Conservation (phyloP, 2,329 filamentous ascomycete genomes). For the Sclerotinia minor region DNA sequence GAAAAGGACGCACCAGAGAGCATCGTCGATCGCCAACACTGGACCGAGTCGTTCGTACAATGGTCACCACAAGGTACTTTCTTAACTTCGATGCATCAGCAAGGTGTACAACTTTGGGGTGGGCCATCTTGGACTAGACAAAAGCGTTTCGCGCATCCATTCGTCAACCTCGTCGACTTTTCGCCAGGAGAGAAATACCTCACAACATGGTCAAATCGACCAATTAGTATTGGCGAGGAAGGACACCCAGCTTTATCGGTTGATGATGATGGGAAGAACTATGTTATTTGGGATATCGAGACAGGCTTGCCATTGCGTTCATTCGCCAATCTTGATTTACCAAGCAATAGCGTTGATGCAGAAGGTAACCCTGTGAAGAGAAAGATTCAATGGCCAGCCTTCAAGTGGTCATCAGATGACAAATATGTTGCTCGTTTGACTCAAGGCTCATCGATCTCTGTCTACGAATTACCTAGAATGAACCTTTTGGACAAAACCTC, state of each 20-base stretch:
- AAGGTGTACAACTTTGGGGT: constrained; percentile 97
- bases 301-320: constrained; percentile 88
- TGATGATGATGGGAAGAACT: constrained; percentile 98
- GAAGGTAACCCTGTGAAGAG: constrained; percentile 72
- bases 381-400: constrained; percentile 96
- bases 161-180: constrained; percentile 94
- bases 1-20: constrained; percentile 86
- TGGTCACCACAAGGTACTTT: constrained; percentile 96
- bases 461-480: constrained; percentile 89
- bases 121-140: constrained; percentile 86
- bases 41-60: constrained; percentile 97
- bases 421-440: constrained; percentile 94
- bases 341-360: constrained; percentile 59
- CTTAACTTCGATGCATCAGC: constrained; percentile 89
- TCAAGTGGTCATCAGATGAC: constrained; percentile 99
- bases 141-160: constrained; percentile 91
- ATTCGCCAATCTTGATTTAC: constrained; percentile 84
- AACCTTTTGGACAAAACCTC: constrained; percentile 85
- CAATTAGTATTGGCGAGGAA: constrained; percentile 87
- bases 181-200: constrained; percentile 91
- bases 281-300: constrained; percentile 96
- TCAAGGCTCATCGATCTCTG: constrained; percentile 82
- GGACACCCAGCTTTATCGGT: constrained; percentile 79
- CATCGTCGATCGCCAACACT: constrained; percentile 88
- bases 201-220: constrained; percentile 93